phyloP scores from a whole-genome alignment of 331 rosid species.

The Rosa hybrid region DNA sequence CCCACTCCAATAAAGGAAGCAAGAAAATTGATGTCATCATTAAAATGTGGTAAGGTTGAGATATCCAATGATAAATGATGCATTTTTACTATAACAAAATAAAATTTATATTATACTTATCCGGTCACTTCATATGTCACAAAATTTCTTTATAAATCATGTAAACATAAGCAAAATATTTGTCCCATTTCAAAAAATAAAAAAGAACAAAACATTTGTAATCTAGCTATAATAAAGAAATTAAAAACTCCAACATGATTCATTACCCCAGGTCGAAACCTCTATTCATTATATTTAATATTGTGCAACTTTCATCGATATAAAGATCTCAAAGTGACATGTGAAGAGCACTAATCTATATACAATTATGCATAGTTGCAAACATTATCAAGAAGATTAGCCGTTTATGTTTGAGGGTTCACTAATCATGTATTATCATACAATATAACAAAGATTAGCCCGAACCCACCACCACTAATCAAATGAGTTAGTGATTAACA shows the following conservation, averaged over 20 bases:
- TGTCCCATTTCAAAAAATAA: no score
- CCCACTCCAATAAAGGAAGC: not conserved
- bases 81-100: no score
- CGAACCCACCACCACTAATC: slow-evolving; percentile 8
- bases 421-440: not conserved
- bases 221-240: not conserved
- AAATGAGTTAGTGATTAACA: not conserved
- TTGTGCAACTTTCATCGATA: not conserved
- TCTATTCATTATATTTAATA: not conserved
- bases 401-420: not conserved
- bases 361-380: not conserved
- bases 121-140: not conserved
- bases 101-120: no score
- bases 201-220: not conserved
- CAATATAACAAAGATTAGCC: slow-evolving; percentile 11
- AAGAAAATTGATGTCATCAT: not conserved
- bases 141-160: not conserved
- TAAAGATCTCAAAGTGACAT: not conserved
- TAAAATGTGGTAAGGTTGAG: not conserved
- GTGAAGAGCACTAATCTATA: slow-evolving; percentile 4
- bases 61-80: not conserved
- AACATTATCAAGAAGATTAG: not conserved
- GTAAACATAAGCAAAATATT: not conserved
- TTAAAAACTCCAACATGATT: not conserved
- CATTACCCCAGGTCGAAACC: not conserved